Evolutionary conservation across 495 filamentous ascomycete genomes (phyloP).

Genomic region (Annulohypoxylon moriforme): DNA sequence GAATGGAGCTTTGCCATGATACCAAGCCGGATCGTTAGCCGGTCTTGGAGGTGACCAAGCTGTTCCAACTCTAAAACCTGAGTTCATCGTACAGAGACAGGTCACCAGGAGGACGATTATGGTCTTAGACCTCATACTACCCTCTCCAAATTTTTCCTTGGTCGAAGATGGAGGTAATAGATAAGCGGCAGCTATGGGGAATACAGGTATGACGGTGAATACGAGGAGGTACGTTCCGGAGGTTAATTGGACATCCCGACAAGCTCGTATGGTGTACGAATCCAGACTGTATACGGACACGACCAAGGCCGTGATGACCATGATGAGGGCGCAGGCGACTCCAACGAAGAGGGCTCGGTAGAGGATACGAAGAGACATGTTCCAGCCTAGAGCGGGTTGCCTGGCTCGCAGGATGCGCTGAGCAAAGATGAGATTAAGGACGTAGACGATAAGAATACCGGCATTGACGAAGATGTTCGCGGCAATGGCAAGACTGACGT

Average conservation of each 20-base stretch:
- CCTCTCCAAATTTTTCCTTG: constrained; percentile 76
- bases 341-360: constrained; percentile 70
- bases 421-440: constrained; percentile 83
- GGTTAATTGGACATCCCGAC: constrained; percentile 73
- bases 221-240: constrained; percentile 74
- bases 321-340: constrained; percentile 69
- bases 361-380: constrained; percentile 54
- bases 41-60: constrained; percentile 65
- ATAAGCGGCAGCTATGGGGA: constrained; percentile 65
- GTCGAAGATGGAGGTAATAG: constrained; percentile 60
- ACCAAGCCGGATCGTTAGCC: constrained; percentile 69
- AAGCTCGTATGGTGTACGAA: constrained; percentile 57
- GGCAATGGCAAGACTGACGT: constrained; percentile 74
- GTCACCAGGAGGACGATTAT: constrained; percentile 65
- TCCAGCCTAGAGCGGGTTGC: constrained; percentile 78
- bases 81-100: constrained; percentile 70
- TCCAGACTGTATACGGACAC: constrained; percentile 73
- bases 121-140: constrained; percentile 71
- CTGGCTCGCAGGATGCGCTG: constrained; percentile 81
- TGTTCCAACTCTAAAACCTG: constrained; percentile 72
- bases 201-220: constrained; percentile 78
- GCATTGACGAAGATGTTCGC: constrained; percentile 80
- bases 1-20: constrained; percentile 75
- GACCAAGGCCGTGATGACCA: constrained; percentile 76
- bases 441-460: constrained; percentile 79